Evolutionary conservation across 176 grass and related monocot genomes (phyloP), one percentile per base, ranked within the genome.

Genomic region (Oryza rufipogon): DNA sequence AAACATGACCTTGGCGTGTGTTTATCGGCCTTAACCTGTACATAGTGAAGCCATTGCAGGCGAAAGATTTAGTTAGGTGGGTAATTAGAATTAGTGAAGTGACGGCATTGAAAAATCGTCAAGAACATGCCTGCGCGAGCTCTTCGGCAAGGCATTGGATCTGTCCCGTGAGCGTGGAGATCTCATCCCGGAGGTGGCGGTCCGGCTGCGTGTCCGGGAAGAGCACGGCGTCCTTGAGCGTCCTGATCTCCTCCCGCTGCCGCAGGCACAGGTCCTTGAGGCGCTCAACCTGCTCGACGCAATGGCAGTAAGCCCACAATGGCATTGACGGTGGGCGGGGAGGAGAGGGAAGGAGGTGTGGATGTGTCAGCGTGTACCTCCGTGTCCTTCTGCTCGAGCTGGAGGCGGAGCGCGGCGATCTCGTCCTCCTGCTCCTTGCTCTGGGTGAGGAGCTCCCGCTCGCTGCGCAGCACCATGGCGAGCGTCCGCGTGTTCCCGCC

Each of bases 241-340:
- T 49, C 71, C 92, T 94, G 71, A 99, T 94, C 93, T 96, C 96
- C 75, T 99, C 93, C 80, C 91, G 89, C 83, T 99, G 96, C 78
- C 87, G 91, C 63, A 98, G 70, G 73, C 96, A 99, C 26, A 98
- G 74, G 48, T 98, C 81, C 77, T 94, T 98, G 71, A 99, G 87
- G 84, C 92, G 92, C 86, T 99, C 96, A n/a, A 96, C 80, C 93
- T 95, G 49, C 20, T 11, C 52, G 73, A 9, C 16, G 7, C 2
- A 19, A 45, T 41, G 9, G 13, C 39, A 17, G 79, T 54, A 5
- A 70, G 34, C 36, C 25, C 20, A 32, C 19, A 71, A 12, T 42
- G 45, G 30, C 28, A 38, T 20, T 26, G 15, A 51, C 14, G 25
- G 77, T 58, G 4, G 41, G 9, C 2, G 71, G 12, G 4, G 61